phyloP scores from a whole-genome alignment of 1,284 basidiomycete species.

The Rhodotorula sp. region DNA sequence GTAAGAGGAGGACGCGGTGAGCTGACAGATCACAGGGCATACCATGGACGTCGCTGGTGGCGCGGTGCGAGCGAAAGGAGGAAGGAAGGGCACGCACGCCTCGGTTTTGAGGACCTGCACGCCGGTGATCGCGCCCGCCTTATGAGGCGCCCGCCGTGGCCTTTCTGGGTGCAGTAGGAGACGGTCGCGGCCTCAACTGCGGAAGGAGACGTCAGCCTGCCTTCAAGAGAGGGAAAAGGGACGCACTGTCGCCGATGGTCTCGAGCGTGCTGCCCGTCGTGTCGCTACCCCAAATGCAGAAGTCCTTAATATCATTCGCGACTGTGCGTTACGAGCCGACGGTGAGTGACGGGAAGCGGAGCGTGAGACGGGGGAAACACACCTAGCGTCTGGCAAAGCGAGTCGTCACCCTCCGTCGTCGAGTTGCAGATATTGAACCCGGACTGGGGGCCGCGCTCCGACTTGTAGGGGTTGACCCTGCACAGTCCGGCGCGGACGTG shows the following conservation, averaged over 20 bases:
- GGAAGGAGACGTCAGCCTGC: neutral
- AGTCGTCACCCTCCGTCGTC: constrained; percentile 54
- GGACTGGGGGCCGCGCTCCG: constrained; percentile 37
- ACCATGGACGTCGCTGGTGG: no score
- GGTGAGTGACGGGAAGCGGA: neutral
- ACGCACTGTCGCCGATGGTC: constrained; percentile 38
- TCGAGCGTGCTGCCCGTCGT: constrained; percentile 12
- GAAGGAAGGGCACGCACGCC: constrained; percentile 51
- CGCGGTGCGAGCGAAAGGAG: neutral
- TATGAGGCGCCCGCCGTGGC: constrained; percentile 67
- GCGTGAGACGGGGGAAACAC: neutral
- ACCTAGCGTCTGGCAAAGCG: constrained; percentile 64
- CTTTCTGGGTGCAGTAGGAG: constrained; percentile 54
- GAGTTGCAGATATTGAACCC: constrained; percentile 73
- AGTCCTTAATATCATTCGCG: constrained; percentile 14
- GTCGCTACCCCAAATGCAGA: constrained; percentile 34
- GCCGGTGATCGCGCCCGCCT: constrained; percentile 63
- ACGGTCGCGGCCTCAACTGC: constrained; percentile 12
- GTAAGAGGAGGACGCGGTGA: no score
- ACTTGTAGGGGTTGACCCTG: constrained; percentile 38
- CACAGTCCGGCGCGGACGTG: neutral
- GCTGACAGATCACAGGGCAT: neutral
- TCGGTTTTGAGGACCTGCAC: constrained; percentile 61
- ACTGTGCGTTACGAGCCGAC: neutral
- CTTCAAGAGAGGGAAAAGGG: neutral